Evolutionary conservation across 805 yeast species (phyloP), one percentile per base, ranked within the genome.

Genomic region (Jamesozyma spencerorum): DNA sequence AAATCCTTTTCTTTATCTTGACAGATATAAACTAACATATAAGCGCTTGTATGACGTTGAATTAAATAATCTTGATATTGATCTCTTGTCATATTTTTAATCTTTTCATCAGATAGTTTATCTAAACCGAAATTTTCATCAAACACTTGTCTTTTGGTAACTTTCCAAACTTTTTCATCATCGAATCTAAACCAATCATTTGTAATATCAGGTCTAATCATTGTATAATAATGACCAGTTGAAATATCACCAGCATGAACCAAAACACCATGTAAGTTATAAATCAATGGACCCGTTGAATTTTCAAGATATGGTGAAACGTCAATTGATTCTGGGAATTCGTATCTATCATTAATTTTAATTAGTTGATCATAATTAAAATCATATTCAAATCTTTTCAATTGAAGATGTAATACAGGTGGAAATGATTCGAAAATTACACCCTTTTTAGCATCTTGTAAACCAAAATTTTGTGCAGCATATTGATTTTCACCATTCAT

Each of bases 231-330:
- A 58, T 92, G 99, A 17, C 99, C 99, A 34, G 88, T 84, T 10
- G 95, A 84, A 37, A 92, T 81, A 55, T 90, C 95, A 44, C 99
- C 99, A 32, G 87, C 81, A 60, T 92, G 99, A 11, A 92, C 97
- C 42, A 92, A 68, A 2, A 92, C 98, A 10, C 97, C 96, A 60
- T 90, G 96, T 19, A 92, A 65, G 39, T 76, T 79, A 60, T 92
- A 92, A 28, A 70, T 78, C 35, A 63, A 51, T 2, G 50, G 38
- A 43, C 83, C 92, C 46, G 41, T 38, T 12, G 65, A 64, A 32
- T 75, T 76, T 42, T 84, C 92, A 46, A 90, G 64, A 54, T 75
- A 92, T 6, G 94, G 86, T 34, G 77, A 67, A 47, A 92, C 69
- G 55, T 92, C 95, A 34, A 92, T 80, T 8, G 72, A 69, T 42